phyloP scores from a whole-genome alignment of 805 yeast species.

The Wickerhamomyces chambardii region DNA sequence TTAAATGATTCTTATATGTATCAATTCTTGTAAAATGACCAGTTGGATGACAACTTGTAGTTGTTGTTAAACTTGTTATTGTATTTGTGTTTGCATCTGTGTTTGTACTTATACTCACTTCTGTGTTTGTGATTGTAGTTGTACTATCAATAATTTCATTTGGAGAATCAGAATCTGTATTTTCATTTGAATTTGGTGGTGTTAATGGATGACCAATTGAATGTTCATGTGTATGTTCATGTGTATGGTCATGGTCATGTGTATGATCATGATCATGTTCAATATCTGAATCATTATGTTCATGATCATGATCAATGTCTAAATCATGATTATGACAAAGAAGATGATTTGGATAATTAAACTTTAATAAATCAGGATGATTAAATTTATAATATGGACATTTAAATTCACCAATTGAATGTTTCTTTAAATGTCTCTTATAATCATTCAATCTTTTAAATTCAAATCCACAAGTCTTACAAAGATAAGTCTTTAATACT shows the following conservation, averaged over 20 bases:
- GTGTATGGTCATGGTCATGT: background rate
- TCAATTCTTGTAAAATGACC: conserved; percentile 88
- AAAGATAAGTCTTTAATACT: conserved; percentile 66
- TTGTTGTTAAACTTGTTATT: too few species aligned
- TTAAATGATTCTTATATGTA: conserved; percentile 84
- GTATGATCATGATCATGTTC: conserved; percentile 1
- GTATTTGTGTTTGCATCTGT: too few species aligned
- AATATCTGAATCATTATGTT: conserved; percentile 2
- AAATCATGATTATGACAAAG: too few species aligned
- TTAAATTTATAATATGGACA: conserved; percentile 56
- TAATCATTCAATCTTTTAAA: conserved; percentile 85
- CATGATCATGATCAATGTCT: conserved; percentile 5
- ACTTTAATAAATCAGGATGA: conserved; percentile 5
- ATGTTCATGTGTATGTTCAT: too few species aligned
- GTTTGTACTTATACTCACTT: too few species aligned
- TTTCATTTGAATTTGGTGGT: background rate
- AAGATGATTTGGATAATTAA: conserved; percentile 9
- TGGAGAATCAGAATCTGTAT: too few species aligned
- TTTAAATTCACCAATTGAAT: conserved; percentile 62
- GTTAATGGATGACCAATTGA: too few species aligned
- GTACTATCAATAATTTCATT: too few species aligned
- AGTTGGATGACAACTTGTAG: conserved; percentile 53
- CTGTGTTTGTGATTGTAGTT: too few species aligned
- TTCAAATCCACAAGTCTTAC: conserved; percentile 73
- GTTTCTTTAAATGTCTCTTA: conserved; percentile 78